Evolutionary conservation across 78 protist species (phyloP).

Genomic region (Dictyostelium firmibasis): DNA sequence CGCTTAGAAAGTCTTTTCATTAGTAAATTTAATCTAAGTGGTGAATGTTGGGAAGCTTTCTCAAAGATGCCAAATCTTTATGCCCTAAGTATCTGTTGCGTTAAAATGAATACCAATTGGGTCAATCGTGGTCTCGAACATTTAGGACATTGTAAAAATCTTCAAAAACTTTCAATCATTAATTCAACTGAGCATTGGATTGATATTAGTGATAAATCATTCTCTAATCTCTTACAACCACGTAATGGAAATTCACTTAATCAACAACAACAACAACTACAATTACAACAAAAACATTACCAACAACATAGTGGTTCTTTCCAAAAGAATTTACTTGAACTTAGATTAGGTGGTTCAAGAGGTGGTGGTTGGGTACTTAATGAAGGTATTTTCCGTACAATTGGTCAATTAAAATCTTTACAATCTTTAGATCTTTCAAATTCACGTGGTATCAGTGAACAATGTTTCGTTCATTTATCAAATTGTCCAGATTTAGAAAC

Average conservation of each 20-base stretch:
- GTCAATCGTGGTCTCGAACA: conserved; percentile 45
- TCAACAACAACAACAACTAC: too few species aligned
- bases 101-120: conserved; percentile 19
- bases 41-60: conserved; percentile 50
- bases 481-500: conserved; percentile 32
- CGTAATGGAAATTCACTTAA: not conserved
- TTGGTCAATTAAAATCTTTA: conserved; percentile 5
- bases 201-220: not conserved
- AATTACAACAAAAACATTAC: too few species aligned
- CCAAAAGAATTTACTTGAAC: conserved; percentile 1
- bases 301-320: too few species aligned
- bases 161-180: conserved; percentile 45
- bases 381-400: conserved; percentile 23
- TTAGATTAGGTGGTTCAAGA: conserved; percentile 55
- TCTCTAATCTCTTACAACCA: not conserved
- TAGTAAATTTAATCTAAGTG: conserved; percentile 25
- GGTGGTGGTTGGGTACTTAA: conserved; percentile 76
- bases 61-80: conserved; percentile 1
- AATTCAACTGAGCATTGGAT: conserved; percentile 64
- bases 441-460: conserved; percentile 41
- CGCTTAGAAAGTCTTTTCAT: conserved; percentile 29
- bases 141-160: not conserved
- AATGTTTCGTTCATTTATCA: conserved; percentile 46
- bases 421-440: conserved; percentile 46
- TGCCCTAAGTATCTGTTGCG: conserved; percentile 30